phyloP scores from a whole-genome alignment of 257 asterid genomes.

The Thymus mandschuricus region DNA sequence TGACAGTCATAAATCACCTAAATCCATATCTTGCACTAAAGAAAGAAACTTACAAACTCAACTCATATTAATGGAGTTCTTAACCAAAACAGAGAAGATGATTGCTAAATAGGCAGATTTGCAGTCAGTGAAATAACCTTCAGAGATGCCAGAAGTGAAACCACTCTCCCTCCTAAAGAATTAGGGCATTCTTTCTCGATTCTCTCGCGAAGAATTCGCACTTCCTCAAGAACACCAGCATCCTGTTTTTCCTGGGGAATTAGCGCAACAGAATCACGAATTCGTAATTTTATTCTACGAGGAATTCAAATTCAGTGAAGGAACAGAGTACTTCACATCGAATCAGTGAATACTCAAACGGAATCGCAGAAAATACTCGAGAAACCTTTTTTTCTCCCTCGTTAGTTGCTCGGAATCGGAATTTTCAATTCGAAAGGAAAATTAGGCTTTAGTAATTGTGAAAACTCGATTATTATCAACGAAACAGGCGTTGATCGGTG shows the following conservation, averaged over 20 bases:
- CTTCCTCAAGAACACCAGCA: constrained; percentile 37
- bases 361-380: constrained; percentile 5
- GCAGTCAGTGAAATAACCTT: constrained; percentile 41
- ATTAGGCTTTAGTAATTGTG: background rate
- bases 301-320: background rate
- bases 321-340: background rate
- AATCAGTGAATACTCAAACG: constrained; percentile 9
- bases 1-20: background rate
- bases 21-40: background rate
- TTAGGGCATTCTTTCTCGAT: constrained; percentile 25
- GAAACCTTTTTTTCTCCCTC: background rate
- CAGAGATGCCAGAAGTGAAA: constrained; percentile 44
- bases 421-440: background rate
- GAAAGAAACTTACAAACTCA: background rate
- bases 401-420: constrained; percentile 10
- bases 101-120: background rate
- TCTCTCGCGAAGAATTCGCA: constrained; percentile 42
- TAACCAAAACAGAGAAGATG: background rate
- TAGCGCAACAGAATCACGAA: constrained; percentile 6
- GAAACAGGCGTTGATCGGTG: background rate
- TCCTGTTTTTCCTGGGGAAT: constrained; percentile 33
- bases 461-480: background rate
- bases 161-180: constrained; percentile 39
- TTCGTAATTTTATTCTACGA: no score
- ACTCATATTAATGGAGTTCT: background rate